phyloP scores from a whole-genome alignment of 305 asterid species.

The Lippia alba region DNA sequence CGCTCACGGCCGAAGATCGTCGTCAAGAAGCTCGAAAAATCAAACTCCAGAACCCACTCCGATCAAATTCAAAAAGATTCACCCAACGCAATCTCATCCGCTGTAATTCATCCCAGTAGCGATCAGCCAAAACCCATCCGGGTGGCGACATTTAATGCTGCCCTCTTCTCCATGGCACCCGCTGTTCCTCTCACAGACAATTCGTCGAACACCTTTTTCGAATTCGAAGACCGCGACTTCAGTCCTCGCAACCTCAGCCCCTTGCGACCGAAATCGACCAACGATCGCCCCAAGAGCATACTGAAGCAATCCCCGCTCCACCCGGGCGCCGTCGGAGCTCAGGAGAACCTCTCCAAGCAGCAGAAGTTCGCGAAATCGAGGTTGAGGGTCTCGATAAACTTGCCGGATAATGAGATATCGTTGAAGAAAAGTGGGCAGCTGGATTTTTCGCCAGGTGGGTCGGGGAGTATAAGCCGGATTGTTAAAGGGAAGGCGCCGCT shows the following conservation, averaged over 20 bases:
- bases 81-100: conserved; percentile 45
- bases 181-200: conserved; percentile 55
- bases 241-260: conserved; percentile 15
- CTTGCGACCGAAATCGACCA: conserved; percentile 48
- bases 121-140: conserved; percentile 46
- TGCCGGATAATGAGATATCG: conserved; percentile 95
- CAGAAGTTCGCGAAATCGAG: conserved; percentile 72
- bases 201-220: conserved; percentile 37
- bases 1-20: conserved; percentile 62
- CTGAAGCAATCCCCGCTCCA: conserved; percentile 80
- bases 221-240: conserved; percentile 38
- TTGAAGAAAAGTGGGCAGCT: conserved; percentile 65
- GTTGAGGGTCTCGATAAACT: conserved; percentile 79
- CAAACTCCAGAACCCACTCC: conserved; percentile 47
- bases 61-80: conserved; percentile 35
- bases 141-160: conserved; percentile 90
- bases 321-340: conserved; percentile 35
- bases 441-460: conserved; percentile 36
- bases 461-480: conserved; percentile 34
- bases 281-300: conserved; percentile 75
- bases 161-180: conserved; percentile 97
- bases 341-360: conserved; percentile 45
- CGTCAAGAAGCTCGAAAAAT: conserved; percentile 60
- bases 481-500: conserved; percentile 62
- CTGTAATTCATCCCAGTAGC: conserved; percentile 70